Conservation (phyloP, 768 basidiomycete species). For the Vararia minispora region DNA sequence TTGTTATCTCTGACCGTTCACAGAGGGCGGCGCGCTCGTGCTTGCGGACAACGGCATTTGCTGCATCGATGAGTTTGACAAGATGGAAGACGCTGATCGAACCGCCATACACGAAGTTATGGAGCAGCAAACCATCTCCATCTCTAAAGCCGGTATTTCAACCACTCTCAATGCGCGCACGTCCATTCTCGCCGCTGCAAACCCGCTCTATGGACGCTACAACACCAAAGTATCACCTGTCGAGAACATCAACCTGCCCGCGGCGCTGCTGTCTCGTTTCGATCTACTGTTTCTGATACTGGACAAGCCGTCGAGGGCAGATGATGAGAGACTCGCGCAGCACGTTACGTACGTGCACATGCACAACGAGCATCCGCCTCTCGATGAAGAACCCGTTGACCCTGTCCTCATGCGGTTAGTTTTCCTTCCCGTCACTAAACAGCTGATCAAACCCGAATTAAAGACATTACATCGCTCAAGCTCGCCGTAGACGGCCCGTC, state of each 20-base stretch:
- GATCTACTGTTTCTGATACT: conserved; percentile 94
- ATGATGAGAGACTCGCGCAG: conserved; percentile 91
- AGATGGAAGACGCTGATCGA: conserved; percentile 97
- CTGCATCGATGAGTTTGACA: conserved; percentile 99
- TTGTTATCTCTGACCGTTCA: neutral
- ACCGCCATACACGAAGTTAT: conserved; percentile 99
- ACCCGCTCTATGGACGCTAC: conserved; percentile 96
- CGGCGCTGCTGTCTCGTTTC: conserved; percentile 91
- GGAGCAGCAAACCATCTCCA: conserved; percentile 99
- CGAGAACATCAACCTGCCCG: conserved; percentile 98
- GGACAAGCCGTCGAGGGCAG: conserved; percentile 90
- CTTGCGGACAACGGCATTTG: conserved; percentile 99
- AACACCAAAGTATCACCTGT: conserved; percentile 97
- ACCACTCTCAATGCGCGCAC: conserved; percentile 97
- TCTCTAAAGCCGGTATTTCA: conserved; percentile 98
- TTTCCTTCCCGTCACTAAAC: neutral
- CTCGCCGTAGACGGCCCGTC: conserved; percentile 80
- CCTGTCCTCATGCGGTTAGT: conserved; percentile 80
- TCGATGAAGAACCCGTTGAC: conserved; percentile 76
- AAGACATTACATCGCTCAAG: conserved; percentile 92
- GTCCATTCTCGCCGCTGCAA: conserved; percentile 95
- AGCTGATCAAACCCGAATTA: conserved; percentile 7
- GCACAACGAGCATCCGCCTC: conserved; percentile 81
- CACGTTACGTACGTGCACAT: conserved; percentile 99
- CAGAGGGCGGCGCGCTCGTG: conserved; percentile 99